Base-by-base conservation (phyloP, 208 protist genomes). In the Acanthamoeba comandoni region DNA sequence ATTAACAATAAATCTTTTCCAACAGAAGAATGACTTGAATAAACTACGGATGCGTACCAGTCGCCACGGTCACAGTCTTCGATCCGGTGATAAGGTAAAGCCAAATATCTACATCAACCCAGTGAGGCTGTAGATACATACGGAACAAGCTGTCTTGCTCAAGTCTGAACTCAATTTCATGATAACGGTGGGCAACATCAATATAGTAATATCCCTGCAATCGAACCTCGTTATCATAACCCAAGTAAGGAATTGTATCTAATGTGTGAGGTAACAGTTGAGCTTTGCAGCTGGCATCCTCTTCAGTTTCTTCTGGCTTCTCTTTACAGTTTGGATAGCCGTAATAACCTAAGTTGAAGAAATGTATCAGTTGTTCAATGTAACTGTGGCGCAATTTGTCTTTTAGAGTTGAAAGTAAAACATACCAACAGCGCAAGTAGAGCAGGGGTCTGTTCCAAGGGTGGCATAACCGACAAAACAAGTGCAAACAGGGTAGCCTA, bases 71-170 rank as follows among this genome's bases (percentile, higher is more conserved):
- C 62, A 64, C 48, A 19, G 35, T 90, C 82, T 73, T 90, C 22
- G 60, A 39, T n/a, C 39, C 24, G 57, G 35, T 48, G 24, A 86
- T n/a, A 22, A 17, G 53, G 49, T 90, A 90, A 22, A 90, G 5
- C 82, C 57, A 75, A n/a, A 90, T 24, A 49, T 90, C 82, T 48
- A 90, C 73, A 51, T 90, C 82, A 12, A 90, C 82, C 57, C 64
- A 69, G 49, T 90, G 82, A 19, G 82, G 82, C 62, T 71, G 29
- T 7, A 65, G 13, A 49, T 90, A 90, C 31, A 90, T 53, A 31
- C 82, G 82, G 60, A 90, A 73, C 24, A 90, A 9, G 12, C 62
- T 75, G 57, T 69, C 62, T 48, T 86, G 19, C 2, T 65, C 5
- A 31, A 90, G 82, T 26, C 58, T 48, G 82, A 90, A 86, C 35